These are phyloP conservation scores for Botryotinia narcissicola DNA, from an alignment of 2,329 filamentous ascomycete species.

Conservation along the genomic window DNA sequence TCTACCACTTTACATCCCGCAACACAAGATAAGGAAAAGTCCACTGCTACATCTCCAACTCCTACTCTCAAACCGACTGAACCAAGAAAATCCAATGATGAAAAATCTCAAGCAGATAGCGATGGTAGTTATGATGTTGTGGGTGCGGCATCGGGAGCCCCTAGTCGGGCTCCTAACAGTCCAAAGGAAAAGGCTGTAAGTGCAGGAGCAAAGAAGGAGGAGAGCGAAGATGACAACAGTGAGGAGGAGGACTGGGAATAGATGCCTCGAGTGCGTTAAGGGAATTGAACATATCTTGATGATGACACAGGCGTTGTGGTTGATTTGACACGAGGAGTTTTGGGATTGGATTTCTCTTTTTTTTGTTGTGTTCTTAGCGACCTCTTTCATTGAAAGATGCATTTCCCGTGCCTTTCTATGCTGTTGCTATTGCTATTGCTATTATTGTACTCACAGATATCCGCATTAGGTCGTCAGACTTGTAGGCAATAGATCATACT, in stretches of 20 bases:
- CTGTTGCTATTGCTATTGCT: background rate
- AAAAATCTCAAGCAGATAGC: constrained; percentile 87
- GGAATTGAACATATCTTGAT: background rate
- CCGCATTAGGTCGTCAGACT: background rate
- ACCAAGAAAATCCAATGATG: constrained; percentile 75
- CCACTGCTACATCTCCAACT: background rate
- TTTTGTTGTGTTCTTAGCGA: background rate
- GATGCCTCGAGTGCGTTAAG: background rate
- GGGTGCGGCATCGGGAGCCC: constrained; percentile 69
- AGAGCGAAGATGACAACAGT: constrained; percentile 57
- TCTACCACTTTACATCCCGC: constrained; percentile 60
- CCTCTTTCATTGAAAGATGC: background rate
- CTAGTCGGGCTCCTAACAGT: constrained; percentile 73
- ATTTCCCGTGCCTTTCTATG: background rate
- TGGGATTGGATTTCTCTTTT: background rate
- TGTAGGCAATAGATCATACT: background rate
- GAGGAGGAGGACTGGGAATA: constrained; percentile 79
- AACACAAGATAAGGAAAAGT: constrained; percentile 40
- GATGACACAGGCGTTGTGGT: constrained; percentile 24
- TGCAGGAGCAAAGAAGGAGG: constrained; percentile 57
- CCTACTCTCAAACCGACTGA: constrained; percentile 57
- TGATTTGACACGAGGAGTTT: background rate
- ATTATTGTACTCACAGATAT: background rate
- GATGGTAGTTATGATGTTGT: constrained; percentile 97
- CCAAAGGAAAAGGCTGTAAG: constrained; percentile 56